Base-by-base conservation (phyloP, 2,329 filamentous ascomycete genomes). In the Fusarium zealandicum region DNA sequence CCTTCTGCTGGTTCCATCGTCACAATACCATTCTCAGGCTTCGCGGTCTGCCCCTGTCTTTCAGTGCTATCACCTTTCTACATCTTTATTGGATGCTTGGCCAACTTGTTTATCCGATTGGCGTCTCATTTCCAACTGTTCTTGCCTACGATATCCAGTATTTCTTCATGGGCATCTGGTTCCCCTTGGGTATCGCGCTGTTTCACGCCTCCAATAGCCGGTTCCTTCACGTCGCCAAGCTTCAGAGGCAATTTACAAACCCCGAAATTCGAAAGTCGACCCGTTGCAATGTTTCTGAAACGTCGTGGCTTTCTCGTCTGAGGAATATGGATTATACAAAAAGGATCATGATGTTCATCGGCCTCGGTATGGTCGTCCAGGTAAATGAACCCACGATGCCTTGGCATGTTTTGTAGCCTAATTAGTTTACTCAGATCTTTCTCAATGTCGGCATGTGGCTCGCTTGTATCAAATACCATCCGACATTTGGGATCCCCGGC, bases 151-250 rank as follows among this genome's bases (percentile, higher is more conserved):
- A 56, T 2, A 16, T 61, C 6, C 47, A 87, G 67, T 89, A 80
- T 67, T 89, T 84, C 81, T 77, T 86, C 66, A 89, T 89, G 86
- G 80, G 82, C 41, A 79, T 83, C 37, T 85, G 83, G 67, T 73
- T 89, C 6, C 86, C 86, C 6, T 79, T 84, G 40, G 85, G 86
- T 27, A 83, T 89, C 44, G 85, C 84, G 13, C 74, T 89, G 2
- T 88, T 88, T 66, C 85, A 88, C 61, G 85, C 83, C 22, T 82
- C 82, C 51, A 86, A 87, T 68, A 79, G 75, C 56, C 81, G 83
- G 44, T 83, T 88, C 49, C 78, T 86, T 16, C 74, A 85, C 53
- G 73, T 86, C 42, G 83, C 83, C 45, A 78, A 77, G 59, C 72
- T 77, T 13, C 84, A 87, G 67, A 69, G 68, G 51, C 61, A 63